A percentile compares a stretch with the other conserved stretches of the same genome.
phyloP scores from a whole-genome alignment of 768 basidiomycete genomes.

The Mycena vulgaris region DNA sequence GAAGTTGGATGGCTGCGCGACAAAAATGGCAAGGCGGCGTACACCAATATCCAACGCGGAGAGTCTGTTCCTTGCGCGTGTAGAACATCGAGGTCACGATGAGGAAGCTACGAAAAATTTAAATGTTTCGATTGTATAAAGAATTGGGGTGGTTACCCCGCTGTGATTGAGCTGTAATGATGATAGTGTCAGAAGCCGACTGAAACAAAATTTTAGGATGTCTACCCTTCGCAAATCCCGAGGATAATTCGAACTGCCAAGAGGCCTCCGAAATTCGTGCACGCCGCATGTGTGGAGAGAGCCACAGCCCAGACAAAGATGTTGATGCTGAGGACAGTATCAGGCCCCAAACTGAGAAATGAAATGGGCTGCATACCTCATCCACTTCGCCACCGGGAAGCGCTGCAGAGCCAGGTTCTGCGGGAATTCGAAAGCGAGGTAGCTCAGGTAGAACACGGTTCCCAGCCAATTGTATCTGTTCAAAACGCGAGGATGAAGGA shows the following conservation, averaged over 20 bases:
- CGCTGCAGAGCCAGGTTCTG: constrained; percentile 80
- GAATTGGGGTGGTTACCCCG: constrained; percentile 58
- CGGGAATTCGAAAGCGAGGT: constrained; percentile 80
- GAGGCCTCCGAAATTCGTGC: constrained; percentile 77
- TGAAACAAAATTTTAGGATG: neutral
- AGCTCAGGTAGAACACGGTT: constrained; percentile 83
- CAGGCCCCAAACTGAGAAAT: constrained; percentile 1
- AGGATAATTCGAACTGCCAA: constrained; percentile 76
- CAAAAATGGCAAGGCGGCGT: constrained; percentile 48
- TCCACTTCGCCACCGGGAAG: constrained; percentile 86
- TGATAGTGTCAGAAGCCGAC: neutral
- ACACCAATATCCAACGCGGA: constrained; percentile 76
- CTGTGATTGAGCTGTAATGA: constrained; percentile 63
- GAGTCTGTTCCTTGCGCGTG: constrained; percentile 65
- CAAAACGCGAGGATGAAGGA: neutral
- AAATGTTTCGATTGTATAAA: no score
- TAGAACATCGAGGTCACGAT: constrained; percentile 74
- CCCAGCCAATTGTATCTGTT: constrained; percentile 61
- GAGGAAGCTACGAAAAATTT: constrained; percentile 53
- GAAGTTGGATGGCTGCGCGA: neutral
- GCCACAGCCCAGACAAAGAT: constrained; percentile 78
- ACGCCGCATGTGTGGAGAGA: constrained; percentile 75
- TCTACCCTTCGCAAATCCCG: constrained; percentile 77
- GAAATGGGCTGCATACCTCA: constrained; percentile 62
- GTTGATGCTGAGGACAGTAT: constrained; percentile 62